Evolutionary conservation across 345 rosid genomes (phyloP), one percentile per base, ranked within the genome.

Genomic region (Bruguiera gymnorhiza): DNA sequence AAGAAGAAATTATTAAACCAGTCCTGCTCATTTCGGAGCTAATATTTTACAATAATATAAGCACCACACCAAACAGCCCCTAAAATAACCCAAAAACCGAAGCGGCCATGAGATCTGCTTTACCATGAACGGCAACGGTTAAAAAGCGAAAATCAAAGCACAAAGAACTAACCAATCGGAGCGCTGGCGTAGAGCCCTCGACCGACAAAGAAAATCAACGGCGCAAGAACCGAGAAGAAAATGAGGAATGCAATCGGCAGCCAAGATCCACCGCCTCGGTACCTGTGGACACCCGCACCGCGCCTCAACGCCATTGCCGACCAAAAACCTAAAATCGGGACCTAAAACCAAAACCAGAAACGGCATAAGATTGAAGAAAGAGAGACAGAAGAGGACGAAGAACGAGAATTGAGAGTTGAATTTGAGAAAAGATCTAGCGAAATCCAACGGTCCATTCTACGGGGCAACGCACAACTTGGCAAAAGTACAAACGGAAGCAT

Each of bases 301-400:
- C 92, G 89, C 84, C 73, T 89, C 75, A 83, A 79, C 82, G 90
- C 86, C 98, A 93, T 93, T 82, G 63, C 71, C 71, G 56, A 39
- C 63, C 77, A 75, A 75, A 77, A 76, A 70, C 83, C 60, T 21
- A 24, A 56, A 24, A 56, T 9, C 26, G 29, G 30, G 6, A n/a
- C 29, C 60, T 27, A 6, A 24, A 55, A 11, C 9, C 18, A 24
- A 53, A 72, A 79, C 31, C 78, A 66, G 34, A 74, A 62, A 56
- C 15, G 34, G 36, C 46, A 73, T 71, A 60, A 69, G 50, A 26
- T 9, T 74, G 54, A 19, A 20, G 13, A 61, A 59, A 50, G 5
- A 10, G 5, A 30, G 10, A 67, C 0, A n/a, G 21, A 48, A 32
- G n/a, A 51, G 21, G 24, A 48, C 30, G 4, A 9, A 24, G 26